Conservation (phyloP, 768 basidiomycete species). For the Dentipellis sp. region DNA sequence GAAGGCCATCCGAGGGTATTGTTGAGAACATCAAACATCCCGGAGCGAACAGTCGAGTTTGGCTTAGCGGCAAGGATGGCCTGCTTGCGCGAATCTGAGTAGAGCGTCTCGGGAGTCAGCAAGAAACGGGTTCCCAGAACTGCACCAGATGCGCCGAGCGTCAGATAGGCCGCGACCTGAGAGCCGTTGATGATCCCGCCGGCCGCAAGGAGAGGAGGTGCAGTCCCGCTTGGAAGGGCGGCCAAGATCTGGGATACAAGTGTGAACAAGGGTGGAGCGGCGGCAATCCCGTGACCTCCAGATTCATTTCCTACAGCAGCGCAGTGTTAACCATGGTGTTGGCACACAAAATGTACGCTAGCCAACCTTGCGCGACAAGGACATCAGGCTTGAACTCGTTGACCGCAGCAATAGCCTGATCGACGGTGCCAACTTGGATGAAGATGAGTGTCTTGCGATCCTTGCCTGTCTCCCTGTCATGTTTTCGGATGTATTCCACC, state of each 20-base stretch:
- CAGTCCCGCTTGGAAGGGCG: conserved; percentile 27
- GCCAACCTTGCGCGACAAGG: conserved; percentile 68
- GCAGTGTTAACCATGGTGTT: neutral
- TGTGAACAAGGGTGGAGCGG: conserved; percentile 50
- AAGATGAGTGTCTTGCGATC: conserved; percentile 45
- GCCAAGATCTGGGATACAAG: conserved; percentile 48
- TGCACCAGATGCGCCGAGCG: conserved; percentile 58
- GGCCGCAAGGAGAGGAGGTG: conserved; percentile 58
- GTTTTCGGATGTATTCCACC: conserved; percentile 51
- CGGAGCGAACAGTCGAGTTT: conserved; percentile 22
- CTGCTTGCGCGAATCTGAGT: conserved; percentile 24
- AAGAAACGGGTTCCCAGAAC: conserved; percentile 73
- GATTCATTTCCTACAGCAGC: conserved; percentile 55
- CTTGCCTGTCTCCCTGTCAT: conserved; percentile 34
- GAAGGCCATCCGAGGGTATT: conserved; percentile 24
- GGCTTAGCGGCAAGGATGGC: conserved; percentile 20
- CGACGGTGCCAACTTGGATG: conserved; percentile 51
- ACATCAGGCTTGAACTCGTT: conserved; percentile 65
- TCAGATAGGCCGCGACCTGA: conserved; percentile 56
- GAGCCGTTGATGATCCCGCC: conserved; percentile 62
- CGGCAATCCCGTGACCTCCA: conserved; percentile 62
- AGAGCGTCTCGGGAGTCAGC: conserved; percentile 50
- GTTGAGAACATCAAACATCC: conserved; percentile 25
- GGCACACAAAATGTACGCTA: conserved; percentile 1
- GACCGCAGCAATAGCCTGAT: conserved; percentile 51